These are phyloP conservation scores for Fusarium staphyleae DNA, from an alignment of 2,329 filamentous ascomycete species.

Conservation along the genomic window DNA sequence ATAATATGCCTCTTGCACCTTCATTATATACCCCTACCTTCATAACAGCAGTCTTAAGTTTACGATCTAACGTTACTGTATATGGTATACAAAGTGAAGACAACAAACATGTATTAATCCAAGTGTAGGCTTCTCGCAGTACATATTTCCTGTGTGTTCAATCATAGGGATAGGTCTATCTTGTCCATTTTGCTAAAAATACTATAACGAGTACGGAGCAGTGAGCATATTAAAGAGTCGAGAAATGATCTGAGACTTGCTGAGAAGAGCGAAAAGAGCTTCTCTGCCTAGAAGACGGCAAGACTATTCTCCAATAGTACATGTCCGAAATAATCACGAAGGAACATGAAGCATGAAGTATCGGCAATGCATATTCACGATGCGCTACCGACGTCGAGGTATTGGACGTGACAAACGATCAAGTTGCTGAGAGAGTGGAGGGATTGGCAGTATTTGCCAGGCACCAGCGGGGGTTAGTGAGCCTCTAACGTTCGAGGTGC, in stretches of 20 bases:
- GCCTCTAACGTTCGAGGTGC: background rate
- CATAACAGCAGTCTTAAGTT: no score
- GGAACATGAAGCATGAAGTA: conserved; percentile 1
- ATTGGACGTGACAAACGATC: conserved; percentile 18
- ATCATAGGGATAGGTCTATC: no score
- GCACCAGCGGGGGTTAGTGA: conserved; percentile 35
- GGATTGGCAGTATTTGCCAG: conserved; percentile 19
- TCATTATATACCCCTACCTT: no score
- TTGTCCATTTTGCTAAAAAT: no score
- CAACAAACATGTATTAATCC: no score
- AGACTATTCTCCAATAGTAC: conserved; percentile 3
- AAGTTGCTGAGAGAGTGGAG: background rate
- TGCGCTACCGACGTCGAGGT: conserved; percentile 5
- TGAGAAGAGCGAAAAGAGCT: background rate
- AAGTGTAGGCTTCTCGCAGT: no score
- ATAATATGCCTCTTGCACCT: no score
- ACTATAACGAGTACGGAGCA: no score
- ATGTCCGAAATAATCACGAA: conserved; percentile 16
- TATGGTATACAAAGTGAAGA: no score
- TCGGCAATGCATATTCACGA: conserved; percentile 27
- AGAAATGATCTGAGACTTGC: background rate
- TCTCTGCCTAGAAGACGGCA: conserved; percentile 25
- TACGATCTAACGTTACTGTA: no score
- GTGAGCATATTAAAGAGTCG: no score
- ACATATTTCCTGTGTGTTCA: no score